Evolutionary conservation across 1,284 basidiomycete genomes (phyloP).

Genomic region (Sutorius eximius): DNA sequence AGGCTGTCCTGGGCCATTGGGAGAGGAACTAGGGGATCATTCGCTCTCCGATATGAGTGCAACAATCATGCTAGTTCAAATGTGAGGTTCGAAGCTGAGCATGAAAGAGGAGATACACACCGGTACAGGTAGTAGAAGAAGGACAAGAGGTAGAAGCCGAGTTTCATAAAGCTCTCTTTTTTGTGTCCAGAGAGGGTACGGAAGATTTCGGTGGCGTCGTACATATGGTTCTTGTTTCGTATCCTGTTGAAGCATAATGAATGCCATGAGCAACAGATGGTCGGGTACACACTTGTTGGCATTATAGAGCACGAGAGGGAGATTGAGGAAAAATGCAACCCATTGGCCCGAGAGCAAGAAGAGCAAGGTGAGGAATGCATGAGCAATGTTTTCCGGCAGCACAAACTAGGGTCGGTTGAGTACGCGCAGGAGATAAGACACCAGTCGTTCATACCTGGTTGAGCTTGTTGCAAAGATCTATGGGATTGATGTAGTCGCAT

Average conservation of each 20-base stretch:
- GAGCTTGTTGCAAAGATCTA: constrained; percentile 99
- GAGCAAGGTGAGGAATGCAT: constrained; percentile 85
- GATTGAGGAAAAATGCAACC: constrained; percentile 90
- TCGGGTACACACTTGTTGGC: constrained; percentile 81
- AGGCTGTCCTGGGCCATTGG: neutral
- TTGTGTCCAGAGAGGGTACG: constrained; percentile 92
- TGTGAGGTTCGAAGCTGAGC: constrained; percentile 1
- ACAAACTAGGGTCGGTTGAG: constrained; percentile 71
- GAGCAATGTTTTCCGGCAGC: constrained; percentile 93
- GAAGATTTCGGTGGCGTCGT: constrained; percentile 99
- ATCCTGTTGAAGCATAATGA: constrained; percentile 56
- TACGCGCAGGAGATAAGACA: neutral
- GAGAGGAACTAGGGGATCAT: constrained; percentile 29
- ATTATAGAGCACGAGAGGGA: constrained; percentile 89
- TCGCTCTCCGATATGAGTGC: constrained; percentile 82
- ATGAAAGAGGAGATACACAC: constrained; percentile 46
- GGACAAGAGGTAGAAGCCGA: constrained; percentile 91
- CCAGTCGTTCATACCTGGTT: constrained; percentile 71
- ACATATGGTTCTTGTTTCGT: constrained; percentile 94
- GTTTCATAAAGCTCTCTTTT: constrained; percentile 96
- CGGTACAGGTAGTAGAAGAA: constrained; percentile 98
- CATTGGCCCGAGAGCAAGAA: constrained; percentile 97
- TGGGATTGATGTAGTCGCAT: constrained; percentile 99
- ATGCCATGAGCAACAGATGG: neutral
- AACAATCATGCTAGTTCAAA: constrained; percentile 71